Conservation (phyloP, 2,329 filamentous ascomycete genomes). For the Fusarium pseudocircinatum region DNA sequence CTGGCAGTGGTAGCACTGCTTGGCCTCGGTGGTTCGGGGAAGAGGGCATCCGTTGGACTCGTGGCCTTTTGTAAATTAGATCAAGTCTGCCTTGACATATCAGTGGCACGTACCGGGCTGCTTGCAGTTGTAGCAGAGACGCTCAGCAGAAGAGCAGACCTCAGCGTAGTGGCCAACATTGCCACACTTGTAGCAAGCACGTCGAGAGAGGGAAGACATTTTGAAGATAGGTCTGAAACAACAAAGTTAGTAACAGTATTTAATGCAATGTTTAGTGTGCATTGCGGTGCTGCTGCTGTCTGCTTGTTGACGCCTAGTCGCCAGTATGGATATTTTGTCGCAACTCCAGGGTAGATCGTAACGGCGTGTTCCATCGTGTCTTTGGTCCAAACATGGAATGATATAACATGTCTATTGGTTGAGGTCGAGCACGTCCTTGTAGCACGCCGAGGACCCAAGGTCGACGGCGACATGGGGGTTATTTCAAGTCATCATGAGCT, state of each 20-base stretch:
- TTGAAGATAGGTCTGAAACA: slow-evolving; percentile 44
- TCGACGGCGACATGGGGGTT: neutral
- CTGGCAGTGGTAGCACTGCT: slow-evolving; percentile 99
- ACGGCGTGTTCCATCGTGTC: neutral
- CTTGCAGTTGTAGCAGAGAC: slow-evolving; percentile 99
- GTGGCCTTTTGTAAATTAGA: slow-evolving; percentile 66
- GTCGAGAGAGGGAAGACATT: slow-evolving; percentile 84
- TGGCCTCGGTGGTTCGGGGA: slow-evolving; percentile 95
- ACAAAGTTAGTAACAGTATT: slow-evolving; percentile 11
- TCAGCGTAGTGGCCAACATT: slow-evolving; percentile 85
- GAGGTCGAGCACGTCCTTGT: neutral
- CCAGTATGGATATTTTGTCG: no score
- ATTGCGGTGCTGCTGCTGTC: neutral
- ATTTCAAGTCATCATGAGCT: neutral
- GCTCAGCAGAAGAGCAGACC: slow-evolving; percentile 97
- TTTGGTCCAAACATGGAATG: neutral
- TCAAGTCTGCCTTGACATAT: neutral
- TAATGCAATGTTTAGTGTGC: neutral
- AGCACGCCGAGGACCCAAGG: neutral
- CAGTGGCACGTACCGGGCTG: slow-evolving; percentile 69
- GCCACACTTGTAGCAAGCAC: slow-evolving; percentile 85
- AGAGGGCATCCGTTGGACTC: slow-evolving; percentile 98
- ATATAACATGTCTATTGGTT: neutral
- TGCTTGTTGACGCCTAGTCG: neutral
- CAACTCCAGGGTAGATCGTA: neutral